These are phyloP conservation scores for Xylaria multiplex DNA, from an alignment of 2,329 filamentous ascomycete genomes.

Conservation along the genomic window DNA sequence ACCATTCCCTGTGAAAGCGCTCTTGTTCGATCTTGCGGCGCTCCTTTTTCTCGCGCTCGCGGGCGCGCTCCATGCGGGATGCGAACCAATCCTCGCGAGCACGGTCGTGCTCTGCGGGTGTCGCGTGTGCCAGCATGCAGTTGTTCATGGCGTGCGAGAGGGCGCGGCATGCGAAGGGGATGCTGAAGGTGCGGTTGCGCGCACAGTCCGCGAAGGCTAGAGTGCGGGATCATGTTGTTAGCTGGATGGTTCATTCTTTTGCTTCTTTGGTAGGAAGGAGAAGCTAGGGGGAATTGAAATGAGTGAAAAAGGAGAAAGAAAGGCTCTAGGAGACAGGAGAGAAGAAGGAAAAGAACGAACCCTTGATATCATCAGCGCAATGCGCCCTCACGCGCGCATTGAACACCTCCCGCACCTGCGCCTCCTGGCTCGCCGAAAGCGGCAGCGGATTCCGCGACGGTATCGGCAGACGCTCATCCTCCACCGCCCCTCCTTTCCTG, in stretches of 20 bases:
- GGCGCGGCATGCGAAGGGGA: constrained; percentile 84
- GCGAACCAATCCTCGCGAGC: constrained; percentile 95
- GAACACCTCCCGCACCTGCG: constrained; percentile 53
- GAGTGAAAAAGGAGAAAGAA: background rate
- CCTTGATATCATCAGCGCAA: constrained; percentile 82
- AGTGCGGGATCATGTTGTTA: constrained; percentile 1
- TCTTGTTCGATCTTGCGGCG: constrained; percentile 70
- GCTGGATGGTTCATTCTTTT: background rate
- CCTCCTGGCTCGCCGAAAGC: constrained; percentile 60
- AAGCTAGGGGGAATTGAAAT: too few relatives aligned
- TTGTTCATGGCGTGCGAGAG: constrained; percentile 88
- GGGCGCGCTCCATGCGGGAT: constrained; percentile 74
- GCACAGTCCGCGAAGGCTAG: constrained; percentile 93
- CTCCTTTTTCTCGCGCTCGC: constrained; percentile 72
- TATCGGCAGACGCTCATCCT: constrained; percentile 52
- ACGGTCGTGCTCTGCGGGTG: constrained; percentile 83
- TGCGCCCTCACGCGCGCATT: constrained; percentile 73
- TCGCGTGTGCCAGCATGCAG: constrained; percentile 91
- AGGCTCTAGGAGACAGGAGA: background rate
- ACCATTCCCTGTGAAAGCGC: constrained; percentile 73
- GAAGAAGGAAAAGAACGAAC: constrained; percentile 54
- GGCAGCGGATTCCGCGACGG: constrained; percentile 82
- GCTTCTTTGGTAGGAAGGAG: background rate
- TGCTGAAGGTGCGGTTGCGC: constrained; percentile 83
- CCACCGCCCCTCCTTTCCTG: constrained; percentile 13